Percentiles rank a stretch among this genome's conserved stretches.
phyloP scores from a whole-genome alignment of 345 rosid genomes.

The Mangifera indica region DNA sequence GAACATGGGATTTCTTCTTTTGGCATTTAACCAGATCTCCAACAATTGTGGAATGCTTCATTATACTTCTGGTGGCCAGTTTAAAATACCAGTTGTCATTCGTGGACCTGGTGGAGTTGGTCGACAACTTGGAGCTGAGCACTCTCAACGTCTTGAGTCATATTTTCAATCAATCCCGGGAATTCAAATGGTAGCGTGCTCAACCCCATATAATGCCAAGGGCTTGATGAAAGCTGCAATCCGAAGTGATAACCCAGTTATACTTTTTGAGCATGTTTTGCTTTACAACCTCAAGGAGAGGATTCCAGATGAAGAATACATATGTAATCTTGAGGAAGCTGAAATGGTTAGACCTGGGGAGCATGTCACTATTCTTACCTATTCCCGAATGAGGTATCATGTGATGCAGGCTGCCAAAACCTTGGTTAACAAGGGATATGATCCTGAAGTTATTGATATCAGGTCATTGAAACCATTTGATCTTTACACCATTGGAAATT shows the following conservation, averaged over 20 bases:
- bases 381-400: conserved; percentile 95
- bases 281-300: conserved; percentile 97
- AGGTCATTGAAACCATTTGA: conserved; percentile 92
- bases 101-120: conserved; percentile 99
- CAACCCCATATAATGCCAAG: conserved; percentile 97
- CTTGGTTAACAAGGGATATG: conserved; percentile 86
- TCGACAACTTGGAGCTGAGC: conserved; percentile 95
- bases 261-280: conserved; percentile 90
- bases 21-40: conserved; percentile 97
- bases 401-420: conserved; percentile 98
- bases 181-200: conserved; percentile 99
- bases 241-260: conserved; percentile 96
- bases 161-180: conserved; percentile 98
- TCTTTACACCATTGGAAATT: conserved; percentile 83
- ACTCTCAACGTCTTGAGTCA: conserved; percentile 92
- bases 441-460: conserved; percentile 92
- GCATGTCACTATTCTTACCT: conserved; percentile 80
- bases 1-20: conserved; percentile 98
- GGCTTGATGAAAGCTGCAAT: conserved; percentile 99
- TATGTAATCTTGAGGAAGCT: conserved; percentile 89
- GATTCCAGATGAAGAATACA: conserved; percentile 86
- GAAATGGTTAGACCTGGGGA: conserved; percentile 98
- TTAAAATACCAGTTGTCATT: conserved; percentile 78
- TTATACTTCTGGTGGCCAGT: conserved; percentile 98
- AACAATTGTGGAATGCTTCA: conserved; percentile 99